Conservation (phyloP, 179 eudicot species). For the Amaranthus tricolor region DNA sequence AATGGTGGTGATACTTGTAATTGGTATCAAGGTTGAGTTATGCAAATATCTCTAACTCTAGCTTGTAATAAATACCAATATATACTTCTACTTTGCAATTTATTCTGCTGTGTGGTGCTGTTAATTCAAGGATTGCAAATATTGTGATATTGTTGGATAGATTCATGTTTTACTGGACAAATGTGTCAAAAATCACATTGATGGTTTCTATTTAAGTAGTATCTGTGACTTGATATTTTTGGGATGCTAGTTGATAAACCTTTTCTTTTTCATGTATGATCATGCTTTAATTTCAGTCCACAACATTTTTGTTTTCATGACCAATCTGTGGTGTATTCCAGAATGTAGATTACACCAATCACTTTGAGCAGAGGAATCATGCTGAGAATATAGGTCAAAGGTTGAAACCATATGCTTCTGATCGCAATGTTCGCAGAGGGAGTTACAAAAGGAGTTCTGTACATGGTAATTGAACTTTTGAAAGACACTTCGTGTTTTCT, state of each 20-base stretch:
- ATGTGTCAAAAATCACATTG: too few species aligned
- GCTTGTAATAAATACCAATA: background rate
- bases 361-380: slow-evolving; percentile 41
- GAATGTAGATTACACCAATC: slow-evolving; percentile 46
- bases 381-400: slow-evolving; percentile 42
- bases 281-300: background rate
- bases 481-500: background rate
- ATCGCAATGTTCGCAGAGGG: slow-evolving; percentile 53
- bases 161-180: background rate
- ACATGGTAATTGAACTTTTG: slow-evolving; percentile 34
- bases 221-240: background rate
- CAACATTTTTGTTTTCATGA: too few species aligned
- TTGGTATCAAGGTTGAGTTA: background rate
- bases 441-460: slow-evolving; percentile 40
- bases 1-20: background rate
- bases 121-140: background rate
- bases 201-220: background rate
- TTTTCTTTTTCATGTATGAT: background rate
- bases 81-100: background rate
- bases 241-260: background rate
- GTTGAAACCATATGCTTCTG: slow-evolving; percentile 33
- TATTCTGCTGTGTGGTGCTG: background rate
- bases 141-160: background rate
- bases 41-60: background rate
- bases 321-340: slow-evolving; percentile 29